phyloP scores from a whole-genome alignment of 345 rosid species.

The Eucalyptus pauciflora region DNA sequence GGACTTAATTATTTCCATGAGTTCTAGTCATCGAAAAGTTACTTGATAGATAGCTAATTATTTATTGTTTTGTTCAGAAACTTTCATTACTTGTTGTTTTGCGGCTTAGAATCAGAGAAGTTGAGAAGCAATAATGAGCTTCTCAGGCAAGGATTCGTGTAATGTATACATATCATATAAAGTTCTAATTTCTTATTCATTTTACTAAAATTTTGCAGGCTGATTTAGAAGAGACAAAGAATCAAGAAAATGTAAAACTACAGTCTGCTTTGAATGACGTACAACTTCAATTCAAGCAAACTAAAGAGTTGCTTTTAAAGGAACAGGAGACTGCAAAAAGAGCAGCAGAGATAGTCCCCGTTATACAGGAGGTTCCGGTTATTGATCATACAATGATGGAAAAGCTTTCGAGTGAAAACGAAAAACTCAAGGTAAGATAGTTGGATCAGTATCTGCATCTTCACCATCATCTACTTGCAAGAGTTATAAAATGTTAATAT shows the following conservation, averaged over 20 bases:
- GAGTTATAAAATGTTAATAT: not conserved
- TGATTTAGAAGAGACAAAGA: constrained; percentile 93
- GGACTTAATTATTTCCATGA: not conserved
- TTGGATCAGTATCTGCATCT: not conserved
- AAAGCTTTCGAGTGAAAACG: constrained; percentile 80
- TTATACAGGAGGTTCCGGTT: constrained; percentile 82
- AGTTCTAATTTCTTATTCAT: not conserved
- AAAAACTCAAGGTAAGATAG: constrained; percentile 71
- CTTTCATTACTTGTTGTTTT: not conserved
- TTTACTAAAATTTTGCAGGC: constrained; percentile 25
- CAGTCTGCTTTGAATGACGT: constrained; percentile 76
- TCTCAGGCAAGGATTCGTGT: not conserved
- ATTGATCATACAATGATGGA: constrained; percentile 64
- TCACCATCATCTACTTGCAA: not conserved
- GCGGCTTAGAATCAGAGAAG: not conserved
- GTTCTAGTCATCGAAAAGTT: not conserved
- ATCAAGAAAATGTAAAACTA: constrained; percentile 73
- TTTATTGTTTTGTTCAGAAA: not conserved
- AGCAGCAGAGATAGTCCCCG: constrained; percentile 56
- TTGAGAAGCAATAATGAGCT: not conserved
- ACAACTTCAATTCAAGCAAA: constrained; percentile 76
- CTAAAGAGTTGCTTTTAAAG: constrained; percentile 62
- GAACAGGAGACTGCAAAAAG: constrained; percentile 68
- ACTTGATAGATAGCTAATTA: not conserved
- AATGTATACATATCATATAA: not conserved